Evolutionary conservation across 345 rosid genomes (phyloP), one percentile per base, ranked within the genome.

Genomic region (Odontarrhena argentea): DNA sequence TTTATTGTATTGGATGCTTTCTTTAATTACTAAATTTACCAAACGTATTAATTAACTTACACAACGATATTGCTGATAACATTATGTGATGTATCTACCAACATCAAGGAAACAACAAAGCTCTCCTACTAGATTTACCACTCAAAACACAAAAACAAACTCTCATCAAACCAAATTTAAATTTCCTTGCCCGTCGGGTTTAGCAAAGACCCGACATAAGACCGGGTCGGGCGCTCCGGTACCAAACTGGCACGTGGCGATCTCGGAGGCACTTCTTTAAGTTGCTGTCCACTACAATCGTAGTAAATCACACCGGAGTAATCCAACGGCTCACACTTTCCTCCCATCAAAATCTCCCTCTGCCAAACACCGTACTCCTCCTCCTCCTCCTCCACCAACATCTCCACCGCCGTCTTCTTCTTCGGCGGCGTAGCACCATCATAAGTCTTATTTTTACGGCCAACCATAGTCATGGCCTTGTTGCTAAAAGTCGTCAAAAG

Each of bases 301-400:
- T 94, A 94, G 60, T 87, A 88, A 22, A 94, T 91, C 32, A 77
- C 96, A n/a, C 97, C 99, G 1, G 99, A 83, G 69, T 87, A 78
- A 77, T 86, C 81, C 81, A 91, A 77, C 76, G 97, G 99, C 78
- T 91, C 87, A 73, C 99, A 94, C 54, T 87, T 87, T 30, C 84
- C 96, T 28, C 99, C 99, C 99, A 94, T 91, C 74, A 94, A 73
- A 65, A 94, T 91, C 64, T 85, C 41, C 81, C 81, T 81, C 60
- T 81, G 97, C 99, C 99, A 94, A 53, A 94, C 83, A 8, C 97
- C 95, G 15, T 91, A 86, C 3, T 94, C 94, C 43, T 85, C 96
- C 59, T 74, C 81, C 79, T 0, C 80, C 81, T 24, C 71, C 30
- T 69, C 77, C 58, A 65, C 0, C 36, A 45, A 11, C 49, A 53